Conservation (phyloP, 2,329 filamentous ascomycete species). For the Fusarium sp. region DNA sequence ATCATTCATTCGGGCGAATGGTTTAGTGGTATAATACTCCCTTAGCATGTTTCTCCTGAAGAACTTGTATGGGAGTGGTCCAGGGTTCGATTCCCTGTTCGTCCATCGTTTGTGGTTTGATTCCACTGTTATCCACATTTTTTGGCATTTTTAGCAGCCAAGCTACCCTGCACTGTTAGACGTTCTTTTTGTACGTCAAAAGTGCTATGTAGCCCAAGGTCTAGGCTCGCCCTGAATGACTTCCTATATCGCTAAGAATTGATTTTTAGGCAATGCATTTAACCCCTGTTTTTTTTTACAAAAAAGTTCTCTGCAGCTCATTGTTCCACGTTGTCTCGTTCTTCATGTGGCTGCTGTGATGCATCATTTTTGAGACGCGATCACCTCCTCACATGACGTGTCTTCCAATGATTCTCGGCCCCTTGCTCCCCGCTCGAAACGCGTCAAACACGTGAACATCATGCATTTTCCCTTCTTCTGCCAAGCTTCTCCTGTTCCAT, state of each 20-base stretch:
- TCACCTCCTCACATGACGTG: neutral
- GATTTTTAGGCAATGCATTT: neutral
- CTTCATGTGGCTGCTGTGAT: neutral
- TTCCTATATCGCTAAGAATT: neutral
- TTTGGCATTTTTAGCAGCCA: neutral
- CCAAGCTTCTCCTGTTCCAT: neutral
- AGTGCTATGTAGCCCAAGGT: neutral
- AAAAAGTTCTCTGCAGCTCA: neutral
- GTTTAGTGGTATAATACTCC: conserved; percentile 41
- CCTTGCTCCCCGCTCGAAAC: neutral
- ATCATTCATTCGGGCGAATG: conserved; percentile 30
- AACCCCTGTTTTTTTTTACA: neutral
- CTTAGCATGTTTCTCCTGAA: conserved; percentile 20
- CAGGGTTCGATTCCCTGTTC: conserved; percentile 41
- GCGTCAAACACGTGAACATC: neutral
- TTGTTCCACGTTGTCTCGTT: neutral
- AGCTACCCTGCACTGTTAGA: neutral
- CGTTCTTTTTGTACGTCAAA: neutral
- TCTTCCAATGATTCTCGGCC: neutral
- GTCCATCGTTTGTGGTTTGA: conserved; percentile 26
- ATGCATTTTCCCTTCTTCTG: neutral
- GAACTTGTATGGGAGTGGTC: conserved; percentile 30
- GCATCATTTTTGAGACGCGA: neutral
- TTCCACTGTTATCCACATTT: conserved; percentile 25
- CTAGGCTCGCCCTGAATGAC: neutral